Base-by-base conservation (phyloP, 352 stramenopile genomes). In the Bremia lactucae region DNA sequence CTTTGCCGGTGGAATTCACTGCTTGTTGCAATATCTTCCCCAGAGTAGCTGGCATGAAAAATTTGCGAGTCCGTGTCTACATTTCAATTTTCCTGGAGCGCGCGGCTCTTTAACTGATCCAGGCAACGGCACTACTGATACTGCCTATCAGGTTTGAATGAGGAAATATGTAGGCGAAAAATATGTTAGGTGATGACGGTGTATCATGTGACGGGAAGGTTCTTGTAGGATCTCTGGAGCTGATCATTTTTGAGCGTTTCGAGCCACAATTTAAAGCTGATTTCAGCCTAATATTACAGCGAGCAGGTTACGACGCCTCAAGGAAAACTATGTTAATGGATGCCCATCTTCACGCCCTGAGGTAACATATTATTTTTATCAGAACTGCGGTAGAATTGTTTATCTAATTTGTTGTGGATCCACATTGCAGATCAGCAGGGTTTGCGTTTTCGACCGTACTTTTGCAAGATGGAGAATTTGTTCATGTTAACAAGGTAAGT, bases 221-320 rank as follows among this genome's bases (percentile, higher is more conserved):
- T 15, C 57, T 91, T 2, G 60, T 72, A 2, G 79, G 79, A n/a
- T 84, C 66, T 6, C 48, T 91, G 6, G 79, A 91, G 46, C 42
- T 91, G 20, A 65, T 91, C n/a, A 83, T 91, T 35, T 91, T 91
- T 45, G 79, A 91, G 49, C 72, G 72, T 7, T 70, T 88, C 19
- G 65, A 87, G 39, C 61, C 69, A 6, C 58, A 73, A 20, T 64
- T 67, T 36, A 77, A 72, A 28, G 61, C 73, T 31, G 59, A 75
- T 13, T 84, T 91, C 40, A 50, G 72, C 16, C 62, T 60, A 14
- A 75, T 87, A 33, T 68, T 91, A 11, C 58, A 65, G 20, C 56
- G 61, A 18, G 58, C 66, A 18, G 79, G 76, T 1, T 89, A 89
- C 31, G 60, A 86, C 31, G 51, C 59, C 6, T 58, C 61, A 24